Percentiles rank a stretch among this genome's conserved stretches.
phyloP scores from a whole-genome alignment of 2,329 filamentous ascomycete genomes.

The Cercospora zeae-maydis region DNA sequence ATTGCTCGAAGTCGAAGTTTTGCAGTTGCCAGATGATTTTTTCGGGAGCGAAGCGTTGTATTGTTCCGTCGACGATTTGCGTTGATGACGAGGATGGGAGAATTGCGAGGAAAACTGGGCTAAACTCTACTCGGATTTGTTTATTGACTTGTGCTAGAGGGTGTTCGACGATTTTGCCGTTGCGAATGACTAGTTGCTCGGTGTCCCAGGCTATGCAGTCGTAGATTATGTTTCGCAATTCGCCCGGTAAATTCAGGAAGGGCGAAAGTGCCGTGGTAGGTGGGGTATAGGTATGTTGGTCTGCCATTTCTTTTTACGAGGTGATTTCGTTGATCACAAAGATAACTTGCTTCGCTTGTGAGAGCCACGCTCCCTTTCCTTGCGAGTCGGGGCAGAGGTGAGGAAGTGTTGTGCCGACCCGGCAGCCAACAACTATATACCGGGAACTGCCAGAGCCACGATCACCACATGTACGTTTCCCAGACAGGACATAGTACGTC shows the following conservation, averaged over 20 bases:
- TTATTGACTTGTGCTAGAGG: slow-evolving; percentile 13
- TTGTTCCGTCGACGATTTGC: neutral
- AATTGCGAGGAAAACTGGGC: slow-evolving; percentile 1
- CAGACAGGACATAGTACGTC: neutral
- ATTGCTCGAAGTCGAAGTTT: slow-evolving; percentile 14
- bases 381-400: neutral
- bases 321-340: neutral
- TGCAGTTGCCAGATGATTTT: slow-evolving; percentile 9
- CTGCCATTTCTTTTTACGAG: neutral
- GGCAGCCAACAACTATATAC: neutral
- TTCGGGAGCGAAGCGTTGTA: neutral
- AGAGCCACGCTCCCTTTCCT: neutral
- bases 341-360: neutral
- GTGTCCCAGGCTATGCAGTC: slow-evolving; percentile 18
- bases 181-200: slow-evolving; percentile 10
- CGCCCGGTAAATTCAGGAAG: slow-evolving; percentile 20
- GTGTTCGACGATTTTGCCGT: slow-evolving; percentile 13
- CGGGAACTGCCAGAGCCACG: neutral
- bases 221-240: slow-evolving; percentile 30
- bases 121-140: slow-evolving; percentile 17
- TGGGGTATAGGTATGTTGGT: neutral
- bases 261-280: neutral
- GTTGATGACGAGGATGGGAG: neutral
- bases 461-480: neutral
- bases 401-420: neutral